A percentile compares a stretch with the other conserved stretches of the same genome.
Conservation (phyloP, 805 yeast species). For the Yamadazyma kitorensis region DNA sequence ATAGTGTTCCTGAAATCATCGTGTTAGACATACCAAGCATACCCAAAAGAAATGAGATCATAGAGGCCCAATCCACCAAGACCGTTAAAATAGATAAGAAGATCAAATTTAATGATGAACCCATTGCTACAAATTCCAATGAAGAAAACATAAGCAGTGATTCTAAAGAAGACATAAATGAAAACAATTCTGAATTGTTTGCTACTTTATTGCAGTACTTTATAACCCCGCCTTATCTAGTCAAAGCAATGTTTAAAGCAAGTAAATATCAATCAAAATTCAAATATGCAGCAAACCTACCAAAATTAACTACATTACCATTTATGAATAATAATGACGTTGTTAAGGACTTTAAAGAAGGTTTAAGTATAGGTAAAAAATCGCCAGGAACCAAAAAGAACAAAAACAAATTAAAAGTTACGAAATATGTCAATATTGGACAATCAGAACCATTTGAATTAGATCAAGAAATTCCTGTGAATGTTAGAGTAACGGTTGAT, state of each 20-base stretch:
- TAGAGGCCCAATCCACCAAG: constrained; percentile 21
- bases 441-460: constrained; percentile 56
- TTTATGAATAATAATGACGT: constrained; percentile 54
- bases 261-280: constrained; percentile 38
- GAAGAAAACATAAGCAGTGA: background rate
- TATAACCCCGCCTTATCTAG: constrained; percentile 80
- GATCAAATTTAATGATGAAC: constrained; percentile 25
- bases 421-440: constrained; percentile 80
- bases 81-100: constrained; percentile 25
- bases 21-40: constrained; percentile 53
- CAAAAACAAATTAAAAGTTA: constrained; percentile 50
- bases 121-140: constrained; percentile 11
- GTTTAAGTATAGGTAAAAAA: constrained; percentile 49
- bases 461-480: constrained; percentile 62
- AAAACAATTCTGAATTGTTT: constrained; percentile 46
- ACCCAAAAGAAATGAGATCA: constrained; percentile 11
- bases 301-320: constrained; percentile 71
- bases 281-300: constrained; percentile 64
- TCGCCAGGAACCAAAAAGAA: constrained; percentile 36
- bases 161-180: constrained; percentile 7
- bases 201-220: constrained; percentile 75
- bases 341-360: constrained; percentile 53
- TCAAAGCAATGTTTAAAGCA: constrained; percentile 55
- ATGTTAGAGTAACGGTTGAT: constrained; percentile 82
- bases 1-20: constrained; percentile 70